phyloP scores from a whole-genome alignment of 306 rosid genomes.

The Astragalus membranaceus region DNA sequence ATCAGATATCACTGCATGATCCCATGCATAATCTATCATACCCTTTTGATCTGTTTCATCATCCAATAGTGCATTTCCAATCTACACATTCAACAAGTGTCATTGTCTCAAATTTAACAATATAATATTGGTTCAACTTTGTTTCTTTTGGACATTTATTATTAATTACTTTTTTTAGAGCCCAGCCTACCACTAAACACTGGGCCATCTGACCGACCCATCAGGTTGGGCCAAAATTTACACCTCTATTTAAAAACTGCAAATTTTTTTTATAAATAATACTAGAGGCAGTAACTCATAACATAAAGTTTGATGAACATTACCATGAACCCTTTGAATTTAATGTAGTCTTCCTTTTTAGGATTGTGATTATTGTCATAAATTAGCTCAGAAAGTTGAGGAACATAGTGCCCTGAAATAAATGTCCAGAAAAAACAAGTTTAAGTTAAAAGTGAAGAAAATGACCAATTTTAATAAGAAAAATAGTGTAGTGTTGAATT shows the following conservation, averaged over 20 bases:
- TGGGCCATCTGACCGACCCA: too few species aligned
- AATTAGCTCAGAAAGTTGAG: conserved; percentile 72
- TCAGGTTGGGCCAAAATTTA: too few species aligned
- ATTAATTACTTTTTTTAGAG: too few species aligned
- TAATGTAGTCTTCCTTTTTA: conserved; percentile 32
- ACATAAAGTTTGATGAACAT: background rate
- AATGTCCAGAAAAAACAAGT: background rate
- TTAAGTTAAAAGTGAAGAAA: background rate
- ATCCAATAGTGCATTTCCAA: conserved; percentile 48
- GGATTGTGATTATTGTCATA: conserved; percentile 32
- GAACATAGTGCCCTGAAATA: conserved; percentile 78
- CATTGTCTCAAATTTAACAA: background rate
- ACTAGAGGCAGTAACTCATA: too few species aligned
- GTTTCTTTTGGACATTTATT: background rate
- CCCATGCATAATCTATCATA: conserved; percentile 57
- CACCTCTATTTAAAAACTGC: too few species aligned
- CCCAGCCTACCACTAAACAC: too few species aligned
- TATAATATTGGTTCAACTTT: background rate
- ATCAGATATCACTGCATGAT: conserved; percentile 50
- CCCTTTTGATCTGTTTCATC: conserved; percentile 51
- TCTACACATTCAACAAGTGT: conserved; percentile 2
- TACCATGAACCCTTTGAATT: conserved; percentile 73
- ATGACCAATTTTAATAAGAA: background rate
- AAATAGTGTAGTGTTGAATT: background rate
- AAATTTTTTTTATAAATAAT: too few species aligned